A percentile compares a stretch with the other conserved stretches of the same genome.
Conservation (phyloP, 805 yeast species). For the Saturnispora besseyi region DNA sequence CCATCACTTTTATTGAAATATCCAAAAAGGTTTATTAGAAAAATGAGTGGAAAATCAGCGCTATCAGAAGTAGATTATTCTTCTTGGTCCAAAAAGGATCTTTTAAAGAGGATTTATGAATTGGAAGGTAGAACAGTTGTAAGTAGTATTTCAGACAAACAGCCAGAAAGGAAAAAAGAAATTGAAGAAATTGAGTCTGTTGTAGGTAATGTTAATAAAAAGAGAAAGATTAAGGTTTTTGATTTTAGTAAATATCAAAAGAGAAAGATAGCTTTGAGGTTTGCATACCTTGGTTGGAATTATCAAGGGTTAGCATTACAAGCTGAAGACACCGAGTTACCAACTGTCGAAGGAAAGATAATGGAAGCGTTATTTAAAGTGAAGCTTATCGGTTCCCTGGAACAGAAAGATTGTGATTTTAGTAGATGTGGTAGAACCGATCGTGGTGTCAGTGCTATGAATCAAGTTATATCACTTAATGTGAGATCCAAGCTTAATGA, state of each 20-base stretch:
- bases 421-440: slow-evolving; percentile 95
- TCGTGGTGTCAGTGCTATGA: slow-evolving; percentile 94
- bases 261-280: slow-evolving; percentile 68
- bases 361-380: slow-evolving; percentile 63
- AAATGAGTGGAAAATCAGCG: background rate
- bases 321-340: slow-evolving; percentile 62
- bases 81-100: slow-evolving; percentile 57
- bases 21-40: background rate
- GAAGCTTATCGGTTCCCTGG: slow-evolving; percentile 50
- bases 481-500: slow-evolving; percentile 59
- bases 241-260: slow-evolving; percentile 57
- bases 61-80: slow-evolving; percentile 32
- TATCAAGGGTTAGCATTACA: slow-evolving; percentile 88
- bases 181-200: background rate
- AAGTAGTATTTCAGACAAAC: background rate
- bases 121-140: slow-evolving; percentile 36
- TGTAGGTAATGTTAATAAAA: background rate
- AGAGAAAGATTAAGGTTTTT: slow-evolving; percentile 35
- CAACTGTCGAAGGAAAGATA: slow-evolving; percentile 77
- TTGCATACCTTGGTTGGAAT: slow-evolving; percentile 90
- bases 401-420: slow-evolving; percentile 57
- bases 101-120: slow-evolving; percentile 46
- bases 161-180: too few relatives aligned
- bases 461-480: slow-evolving; percentile 77
- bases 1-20: background rate